phyloP scores from a whole-genome alignment of 331 rosid species.

The Arachis monticola region DNA sequence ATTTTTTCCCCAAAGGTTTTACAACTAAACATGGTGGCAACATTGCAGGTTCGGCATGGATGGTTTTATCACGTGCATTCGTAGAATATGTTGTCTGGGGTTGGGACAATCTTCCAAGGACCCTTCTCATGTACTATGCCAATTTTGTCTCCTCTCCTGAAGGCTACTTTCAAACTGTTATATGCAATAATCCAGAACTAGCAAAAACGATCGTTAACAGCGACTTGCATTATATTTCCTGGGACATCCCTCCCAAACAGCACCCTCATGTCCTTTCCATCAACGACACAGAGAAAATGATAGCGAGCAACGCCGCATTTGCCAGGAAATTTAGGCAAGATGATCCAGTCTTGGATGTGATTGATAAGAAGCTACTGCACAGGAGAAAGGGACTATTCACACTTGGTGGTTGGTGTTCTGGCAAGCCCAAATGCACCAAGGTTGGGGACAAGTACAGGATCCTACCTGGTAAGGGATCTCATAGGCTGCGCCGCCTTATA shows the following conservation, averaged over 20 bases:
- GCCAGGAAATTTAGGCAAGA: constrained; percentile 69
- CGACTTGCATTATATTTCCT: constrained; percentile 82
- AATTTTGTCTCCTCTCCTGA: constrained; percentile 91
- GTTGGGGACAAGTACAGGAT: constrained; percentile 65
- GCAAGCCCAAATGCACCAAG: constrained; percentile 64
- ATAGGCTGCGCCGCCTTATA: constrained; percentile 60
- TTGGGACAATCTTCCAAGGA: constrained; percentile 90
- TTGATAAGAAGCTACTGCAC: constrained; percentile 57
- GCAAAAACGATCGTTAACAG: constrained; percentile 73
- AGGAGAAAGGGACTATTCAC: constrained; percentile 57
- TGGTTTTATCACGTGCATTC: constrained; percentile 74
- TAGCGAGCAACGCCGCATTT: constrained; percentile 69
- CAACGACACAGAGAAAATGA: constrained; percentile 68
- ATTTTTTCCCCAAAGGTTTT: not conserved
- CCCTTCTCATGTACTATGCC: constrained; percentile 84
- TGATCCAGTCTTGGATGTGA: constrained; percentile 64
- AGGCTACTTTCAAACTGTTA: constrained; percentile 83
- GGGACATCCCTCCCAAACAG: constrained; percentile 83
- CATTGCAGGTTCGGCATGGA: constrained; percentile 90
- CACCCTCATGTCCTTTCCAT: constrained; percentile 77
- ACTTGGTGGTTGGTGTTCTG: constrained; percentile 88
- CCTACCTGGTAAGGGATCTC: constrained; percentile 71
- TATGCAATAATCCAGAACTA: constrained; percentile 73
- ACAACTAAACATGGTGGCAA: constrained; percentile 26
- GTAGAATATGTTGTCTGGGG: constrained; percentile 83